Percentiles rank a stretch among this genome's conserved stretches.
Conservation (phyloP, 257 asterid species). For the Solanum verrucosum region DNA sequence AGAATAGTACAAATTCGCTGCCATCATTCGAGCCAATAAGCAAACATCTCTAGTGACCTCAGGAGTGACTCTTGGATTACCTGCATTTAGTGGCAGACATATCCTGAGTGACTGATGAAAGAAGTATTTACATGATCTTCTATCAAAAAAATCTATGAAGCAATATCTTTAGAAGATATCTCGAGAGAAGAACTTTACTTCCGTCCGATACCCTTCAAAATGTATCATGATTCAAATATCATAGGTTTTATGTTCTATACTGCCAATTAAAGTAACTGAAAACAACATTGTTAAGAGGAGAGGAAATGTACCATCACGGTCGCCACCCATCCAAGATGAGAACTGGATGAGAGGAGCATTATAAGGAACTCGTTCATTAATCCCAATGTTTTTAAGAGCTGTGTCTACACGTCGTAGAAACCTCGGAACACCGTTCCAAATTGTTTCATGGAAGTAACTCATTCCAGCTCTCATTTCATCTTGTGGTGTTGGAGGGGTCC, state of each 20-base stretch:
- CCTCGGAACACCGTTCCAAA: conserved; percentile 46
- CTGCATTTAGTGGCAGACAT: conserved; percentile 7
- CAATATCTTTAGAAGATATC: background rate
- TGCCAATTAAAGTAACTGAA: background rate
- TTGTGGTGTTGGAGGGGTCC: conserved; percentile 49
- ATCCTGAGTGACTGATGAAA: background rate
- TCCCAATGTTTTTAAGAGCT: conserved; percentile 40
- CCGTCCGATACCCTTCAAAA: background rate
- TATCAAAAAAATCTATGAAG: background rate
- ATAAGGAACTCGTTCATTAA: conserved; percentile 42
- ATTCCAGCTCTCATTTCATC: conserved; percentile 57
- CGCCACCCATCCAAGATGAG: conserved; percentile 57
- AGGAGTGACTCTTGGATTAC: conserved; percentile 47
- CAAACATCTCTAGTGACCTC: conserved; percentile 50
- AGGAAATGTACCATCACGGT: conserved; percentile 34
- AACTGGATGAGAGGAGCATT: conserved; percentile 45
- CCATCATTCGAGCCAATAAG: conserved; percentile 48
- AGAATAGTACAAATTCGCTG: conserved; percentile 69
- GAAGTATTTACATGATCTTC: background rate
- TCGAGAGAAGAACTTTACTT: background rate
- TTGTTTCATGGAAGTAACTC: conserved; percentile 51
- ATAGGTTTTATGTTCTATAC: background rate
- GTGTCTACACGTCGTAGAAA: conserved; percentile 43
- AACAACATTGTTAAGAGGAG: background rate
- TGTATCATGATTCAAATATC: background rate